Percentiles rank a stretch among this genome's conserved stretches.
These are phyloP conservation scores for Claviceps sorghi DNA, from an alignment of 2,329 filamentous ascomycete genomes.

Conservation along the genomic window DNA sequence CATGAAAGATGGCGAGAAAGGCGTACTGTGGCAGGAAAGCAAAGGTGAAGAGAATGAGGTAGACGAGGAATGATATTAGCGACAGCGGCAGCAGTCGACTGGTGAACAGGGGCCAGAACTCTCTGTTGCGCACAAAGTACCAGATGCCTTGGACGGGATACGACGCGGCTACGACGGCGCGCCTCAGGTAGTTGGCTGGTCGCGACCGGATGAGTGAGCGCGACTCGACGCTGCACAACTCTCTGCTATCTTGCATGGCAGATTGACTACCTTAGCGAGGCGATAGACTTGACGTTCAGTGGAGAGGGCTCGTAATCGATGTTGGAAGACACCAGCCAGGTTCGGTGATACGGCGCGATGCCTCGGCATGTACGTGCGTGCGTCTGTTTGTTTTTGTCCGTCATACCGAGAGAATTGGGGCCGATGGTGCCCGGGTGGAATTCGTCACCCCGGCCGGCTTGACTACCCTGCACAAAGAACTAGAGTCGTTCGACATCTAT, in stretches of 20 bases:
- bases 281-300: too few relatives aligned
- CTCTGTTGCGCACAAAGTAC: slow-evolving; percentile 65
- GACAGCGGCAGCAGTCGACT: slow-evolving; percentile 66
- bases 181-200: slow-evolving; percentile 26
- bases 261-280: background rate
- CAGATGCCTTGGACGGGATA: slow-evolving; percentile 59
- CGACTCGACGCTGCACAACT: slow-evolving; percentile 3
- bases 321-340: background rate
- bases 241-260: slow-evolving; percentile 5
- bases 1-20: slow-evolving; percentile 81
- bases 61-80: slow-evolving; percentile 68
- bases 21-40: slow-evolving; percentile 80
- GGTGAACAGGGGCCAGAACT: slow-evolving; percentile 69
- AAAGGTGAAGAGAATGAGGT: slow-evolving; percentile 75
- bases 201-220: slow-evolving; percentile 11
- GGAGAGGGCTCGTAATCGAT: background rate
- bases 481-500: too few relatives aligned
- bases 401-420: background rate
- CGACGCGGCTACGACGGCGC: slow-evolving; percentile 31
- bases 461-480: background rate
- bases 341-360: background rate
- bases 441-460: too few relatives aligned
- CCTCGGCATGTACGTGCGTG: background rate
- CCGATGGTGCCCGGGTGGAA: background rate
- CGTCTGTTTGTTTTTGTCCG: background rate